A percentile compares a stretch with the other conserved stretches of the same genome.
phyloP scores from a whole-genome alignment of 2,329 filamentous ascomycete genomes.

The Ceratocystis ficicola region DNA sequence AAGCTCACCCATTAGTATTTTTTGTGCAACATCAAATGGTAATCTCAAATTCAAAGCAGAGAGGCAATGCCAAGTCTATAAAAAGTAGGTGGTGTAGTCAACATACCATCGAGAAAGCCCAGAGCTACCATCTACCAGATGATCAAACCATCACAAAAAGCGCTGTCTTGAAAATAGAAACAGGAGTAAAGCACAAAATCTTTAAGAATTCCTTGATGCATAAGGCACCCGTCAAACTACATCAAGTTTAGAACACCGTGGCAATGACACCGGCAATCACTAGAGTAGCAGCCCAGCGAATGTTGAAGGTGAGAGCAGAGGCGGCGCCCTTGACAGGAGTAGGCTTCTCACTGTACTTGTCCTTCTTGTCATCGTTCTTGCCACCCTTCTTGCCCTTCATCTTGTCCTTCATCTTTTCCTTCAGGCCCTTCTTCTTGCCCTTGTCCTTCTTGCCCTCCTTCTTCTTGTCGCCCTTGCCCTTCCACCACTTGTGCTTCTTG shows the following conservation, averaged over 20 bases:
- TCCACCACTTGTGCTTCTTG: conserved; percentile 23
- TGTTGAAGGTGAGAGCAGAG: conserved; percentile 13
- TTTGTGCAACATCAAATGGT: neutral
- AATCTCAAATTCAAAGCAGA: conserved; percentile 6
- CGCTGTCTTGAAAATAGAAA: conserved; percentile 7
- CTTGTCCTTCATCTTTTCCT: conserved; percentile 20
- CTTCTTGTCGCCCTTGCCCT: conserved; percentile 22
- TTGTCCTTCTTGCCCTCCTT: conserved; percentile 19
- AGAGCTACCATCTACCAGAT: neutral
- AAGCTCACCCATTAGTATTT: neutral
- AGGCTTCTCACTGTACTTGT: conserved; percentile 20
- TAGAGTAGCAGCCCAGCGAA: conserved; percentile 20
- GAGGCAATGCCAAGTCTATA: neutral
- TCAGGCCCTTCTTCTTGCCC: conserved; percentile 15
- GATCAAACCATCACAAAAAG: conserved; percentile 8
- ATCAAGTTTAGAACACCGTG: conserved; percentile 19
- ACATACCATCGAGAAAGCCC: neutral
- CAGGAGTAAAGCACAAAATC: conserved; percentile 13
- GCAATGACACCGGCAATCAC: conserved; percentile 18
- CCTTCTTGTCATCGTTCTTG: conserved; percentile 19
- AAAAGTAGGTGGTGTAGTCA: neutral
- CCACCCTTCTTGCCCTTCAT: conserved; percentile 19
- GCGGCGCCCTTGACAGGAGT: conserved; percentile 20
- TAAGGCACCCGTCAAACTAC: conserved; percentile 8
- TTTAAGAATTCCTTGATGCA: conserved; percentile 10